These are phyloP conservation scores for Zanthoxylum bungeanum DNA, from an alignment of 345 rosid species.

Conservation along the genomic window DNA sequence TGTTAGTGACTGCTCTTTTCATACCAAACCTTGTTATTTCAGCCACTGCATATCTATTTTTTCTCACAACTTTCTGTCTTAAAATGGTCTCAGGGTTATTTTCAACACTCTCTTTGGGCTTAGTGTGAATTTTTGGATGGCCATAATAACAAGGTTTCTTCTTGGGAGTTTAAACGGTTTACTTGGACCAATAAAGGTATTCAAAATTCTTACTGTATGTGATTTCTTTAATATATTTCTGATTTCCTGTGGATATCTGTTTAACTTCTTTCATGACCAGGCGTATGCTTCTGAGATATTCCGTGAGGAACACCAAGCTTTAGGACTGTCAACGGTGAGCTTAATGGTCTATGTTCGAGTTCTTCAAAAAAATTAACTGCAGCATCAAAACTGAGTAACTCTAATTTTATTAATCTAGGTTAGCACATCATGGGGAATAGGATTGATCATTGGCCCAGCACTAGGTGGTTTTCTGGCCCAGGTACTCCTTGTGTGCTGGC, in stretches of 20 bases:
- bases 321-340: slow-evolving; percentile 80
- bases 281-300: slow-evolving; percentile 79
- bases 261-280: slow-evolving; percentile 24
- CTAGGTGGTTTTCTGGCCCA: slow-evolving; percentile 86
- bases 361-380: background rate
- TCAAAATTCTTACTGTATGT: background rate
- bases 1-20: slow-evolving; percentile 49
- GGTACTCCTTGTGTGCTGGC: slow-evolving; percentile 35
- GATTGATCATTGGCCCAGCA: slow-evolving; percentile 93
- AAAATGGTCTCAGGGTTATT: slow-evolving; percentile 49
- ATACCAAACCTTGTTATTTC: slow-evolving; percentile 4
- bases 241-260: background rate
- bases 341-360: background rate
- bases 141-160: slow-evolving; percentile 67
- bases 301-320: slow-evolving; percentile 64
- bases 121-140: slow-evolving; percentile 90
- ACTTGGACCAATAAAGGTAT: slow-evolving; percentile 85
- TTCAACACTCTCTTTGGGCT: slow-evolving; percentile 86
- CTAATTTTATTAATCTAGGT: slow-evolving; percentile 48
- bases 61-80: background rate
- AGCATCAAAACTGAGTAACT: background rate
- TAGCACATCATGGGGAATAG: slow-evolving; percentile 92
- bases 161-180: slow-evolving; percentile 82
- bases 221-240: background rate
- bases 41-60: background rate